phyloP scores from a whole-genome alignment of 2,329 filamentous ascomycete genomes.

The Phoma sp. region DNA sequence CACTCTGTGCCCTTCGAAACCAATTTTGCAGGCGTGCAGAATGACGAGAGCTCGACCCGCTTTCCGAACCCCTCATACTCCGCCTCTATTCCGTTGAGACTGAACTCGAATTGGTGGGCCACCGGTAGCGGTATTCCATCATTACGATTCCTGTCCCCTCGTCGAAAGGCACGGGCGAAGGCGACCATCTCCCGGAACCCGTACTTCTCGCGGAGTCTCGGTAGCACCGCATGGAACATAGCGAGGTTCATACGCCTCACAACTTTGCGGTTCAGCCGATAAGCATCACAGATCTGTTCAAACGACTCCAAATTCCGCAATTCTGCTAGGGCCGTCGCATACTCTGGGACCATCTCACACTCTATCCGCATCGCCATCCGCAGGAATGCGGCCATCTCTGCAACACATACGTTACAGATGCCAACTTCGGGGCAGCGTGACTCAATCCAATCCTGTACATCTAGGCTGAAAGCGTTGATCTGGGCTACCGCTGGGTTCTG shows the following conservation, averaged over 20 bases:
- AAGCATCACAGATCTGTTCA: not conserved
- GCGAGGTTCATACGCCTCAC: not conserved
- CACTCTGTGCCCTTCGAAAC: not conserved
- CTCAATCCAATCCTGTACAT: not conserved
- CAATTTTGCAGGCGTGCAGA: not conserved
- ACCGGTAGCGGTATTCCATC: not conserved
- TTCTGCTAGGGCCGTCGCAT: not conserved
- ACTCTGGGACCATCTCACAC: not conserved
- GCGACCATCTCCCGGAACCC: not conserved
- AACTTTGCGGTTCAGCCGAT: not conserved
- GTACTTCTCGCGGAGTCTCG: not conserved
- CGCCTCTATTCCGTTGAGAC: conserved; percentile 1
- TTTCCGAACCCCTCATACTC: conserved; percentile 1
- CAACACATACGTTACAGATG: not conserved
- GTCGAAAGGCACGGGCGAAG: not conserved
- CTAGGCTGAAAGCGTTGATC: not conserved
- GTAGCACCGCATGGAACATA: not conserved
- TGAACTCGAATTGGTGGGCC: not conserved
- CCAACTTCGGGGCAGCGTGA: not conserved
- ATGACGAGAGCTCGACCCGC: not conserved
- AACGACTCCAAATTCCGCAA: not conserved
- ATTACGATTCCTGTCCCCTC: not conserved
- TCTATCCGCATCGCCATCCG: not conserved
- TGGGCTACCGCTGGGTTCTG: not conserved
- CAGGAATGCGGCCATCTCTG: not conserved